phyloP scores from a whole-genome alignment of 169 alveolate species.

The Cryptosporidium sp. region DNA sequence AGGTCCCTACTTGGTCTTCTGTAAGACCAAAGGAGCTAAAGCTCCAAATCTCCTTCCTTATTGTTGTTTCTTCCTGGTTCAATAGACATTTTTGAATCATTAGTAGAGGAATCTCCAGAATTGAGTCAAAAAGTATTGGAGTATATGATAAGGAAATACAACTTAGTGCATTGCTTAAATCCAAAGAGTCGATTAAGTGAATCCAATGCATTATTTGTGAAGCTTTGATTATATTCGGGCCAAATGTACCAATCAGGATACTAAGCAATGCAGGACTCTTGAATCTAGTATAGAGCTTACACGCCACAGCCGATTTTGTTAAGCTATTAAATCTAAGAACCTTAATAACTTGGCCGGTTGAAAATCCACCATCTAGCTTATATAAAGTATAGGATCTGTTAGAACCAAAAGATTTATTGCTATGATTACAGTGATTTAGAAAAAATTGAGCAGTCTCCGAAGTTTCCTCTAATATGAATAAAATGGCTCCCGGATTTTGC shows the following conservation, averaged over 20 bases:
- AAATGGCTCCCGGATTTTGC: constrained; percentile 50
- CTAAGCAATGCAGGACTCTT: constrained; percentile 1
- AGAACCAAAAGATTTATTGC: constrained; percentile 18
- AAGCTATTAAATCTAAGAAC: constrained; percentile 11
- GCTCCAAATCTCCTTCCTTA: constrained; percentile 48
- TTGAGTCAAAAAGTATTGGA: constrained; percentile 42
- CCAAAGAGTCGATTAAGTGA: constrained; percentile 12
- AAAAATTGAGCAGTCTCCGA: constrained; percentile 54
- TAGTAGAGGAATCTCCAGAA: constrained; percentile 24
- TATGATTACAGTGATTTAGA: constrained; percentile 17
- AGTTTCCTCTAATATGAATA: constrained; percentile 54
- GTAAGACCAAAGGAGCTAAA: constrained; percentile 9
- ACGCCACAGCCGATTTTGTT: constrained; percentile 40
- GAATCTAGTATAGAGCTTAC: constrained; percentile 31
- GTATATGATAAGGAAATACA: constrained; percentile 34
- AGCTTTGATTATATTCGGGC: constrained; percentile 50
- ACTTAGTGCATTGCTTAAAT: not conserved
- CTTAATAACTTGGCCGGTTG: constrained; percentile 29
- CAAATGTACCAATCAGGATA: constrained; percentile 31
- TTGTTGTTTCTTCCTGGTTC: constrained; percentile 15
- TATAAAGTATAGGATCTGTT: constrained; percentile 29
- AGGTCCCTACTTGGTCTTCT: constrained; percentile 12
- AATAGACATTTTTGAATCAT: constrained; percentile 43
- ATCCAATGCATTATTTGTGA: constrained; percentile 51
- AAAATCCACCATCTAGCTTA: constrained; percentile 19